Base-by-base conservation (phyloP, 2,329 filamentous ascomycete genomes). In the Fusarium devonianum region DNA sequence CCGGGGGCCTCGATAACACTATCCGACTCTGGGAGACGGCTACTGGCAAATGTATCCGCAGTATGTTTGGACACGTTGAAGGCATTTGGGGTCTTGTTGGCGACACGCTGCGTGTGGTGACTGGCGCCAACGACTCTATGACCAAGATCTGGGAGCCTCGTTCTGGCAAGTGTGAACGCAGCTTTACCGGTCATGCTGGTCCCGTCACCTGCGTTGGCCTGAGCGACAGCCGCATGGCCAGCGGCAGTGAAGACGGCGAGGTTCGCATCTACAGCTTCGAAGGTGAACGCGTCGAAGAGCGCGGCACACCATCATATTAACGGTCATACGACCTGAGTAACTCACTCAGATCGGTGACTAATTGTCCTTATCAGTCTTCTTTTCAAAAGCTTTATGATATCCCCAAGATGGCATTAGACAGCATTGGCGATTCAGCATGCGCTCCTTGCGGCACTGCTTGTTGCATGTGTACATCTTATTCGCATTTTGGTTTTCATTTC, bases 41-140 rank as follows among this genome's bases (percentile, higher is more conserved):
- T 5, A 88, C 88, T 1, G 91, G 90, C 26, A 84, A 85, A 56
- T 96, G 90, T 65, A 80, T 97, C 23, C 89, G 91, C 54, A 96
- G 91, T 22, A 96, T 97, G 78, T 99, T 97, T 69, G 94, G 94
- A 0, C 94, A 99, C 66, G 83, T 99, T 16, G 94, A 99, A 71
- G 94, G 94, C 22, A 88, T 99, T 14, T 99, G 94, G 94, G 89
- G 90, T 5, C 79, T 99, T 3, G 90, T 89, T 0, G 93, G 90
- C 3, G 93, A 97, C 72, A 92, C 89, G 1, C 76, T 97, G 14
- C 85, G 94, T 9, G 85, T 96, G 12, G 91, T 97, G 11, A 91
- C 88, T 13, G 93, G 92, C 1, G 89, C 90, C 9, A 92, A 97
- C 70, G 94, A 99, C 72, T 87, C 90, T 30, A 95, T 93, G 85